Conservation (phyloP, 2,329 filamentous ascomycete species). For the Trichoderma aggressivum region DNA sequence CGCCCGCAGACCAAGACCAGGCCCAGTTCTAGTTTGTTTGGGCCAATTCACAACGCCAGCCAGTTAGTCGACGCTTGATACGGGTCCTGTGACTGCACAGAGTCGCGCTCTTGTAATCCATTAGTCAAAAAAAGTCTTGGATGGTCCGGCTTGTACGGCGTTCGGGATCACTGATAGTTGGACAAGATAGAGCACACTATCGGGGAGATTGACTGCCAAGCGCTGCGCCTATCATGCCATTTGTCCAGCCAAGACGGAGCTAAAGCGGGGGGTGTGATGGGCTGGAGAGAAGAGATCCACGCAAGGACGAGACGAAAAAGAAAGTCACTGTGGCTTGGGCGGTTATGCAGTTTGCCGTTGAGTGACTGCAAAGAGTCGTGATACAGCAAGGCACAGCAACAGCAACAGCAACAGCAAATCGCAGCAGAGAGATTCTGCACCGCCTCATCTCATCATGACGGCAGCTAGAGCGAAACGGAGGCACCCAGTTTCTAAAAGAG, state of each 20-base stretch:
- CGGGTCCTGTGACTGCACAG: not conserved
- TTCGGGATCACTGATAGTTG: not conserved
- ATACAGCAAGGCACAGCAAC: too few relatives aligned
- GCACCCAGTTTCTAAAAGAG: not conserved
- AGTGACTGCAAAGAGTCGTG: not conserved
- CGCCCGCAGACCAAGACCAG: not conserved
- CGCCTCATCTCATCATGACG: conserved; percentile 10
- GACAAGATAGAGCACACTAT: not conserved
- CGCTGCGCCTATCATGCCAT: not conserved
- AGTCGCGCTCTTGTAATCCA: not conserved
- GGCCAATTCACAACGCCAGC: not conserved
- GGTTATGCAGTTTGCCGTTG: not conserved
- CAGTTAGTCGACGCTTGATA: not conserved
- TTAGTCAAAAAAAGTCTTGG: not conserved
- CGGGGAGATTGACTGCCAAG: not conserved
- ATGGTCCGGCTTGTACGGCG: not conserved
- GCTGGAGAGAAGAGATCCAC: not conserved
- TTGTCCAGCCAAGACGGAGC: not conserved
- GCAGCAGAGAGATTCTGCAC: not conserved
- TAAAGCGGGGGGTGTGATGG: not conserved
- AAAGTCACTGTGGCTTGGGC: not conserved
- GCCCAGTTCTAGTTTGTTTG: not conserved
- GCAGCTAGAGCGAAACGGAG: not conserved
- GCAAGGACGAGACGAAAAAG: not conserved
- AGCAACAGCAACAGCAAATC: not conserved